These are phyloP conservation scores for Linum trigynum DNA, from an alignment of 345 rosid genomes.

Conservation along the genomic window DNA sequence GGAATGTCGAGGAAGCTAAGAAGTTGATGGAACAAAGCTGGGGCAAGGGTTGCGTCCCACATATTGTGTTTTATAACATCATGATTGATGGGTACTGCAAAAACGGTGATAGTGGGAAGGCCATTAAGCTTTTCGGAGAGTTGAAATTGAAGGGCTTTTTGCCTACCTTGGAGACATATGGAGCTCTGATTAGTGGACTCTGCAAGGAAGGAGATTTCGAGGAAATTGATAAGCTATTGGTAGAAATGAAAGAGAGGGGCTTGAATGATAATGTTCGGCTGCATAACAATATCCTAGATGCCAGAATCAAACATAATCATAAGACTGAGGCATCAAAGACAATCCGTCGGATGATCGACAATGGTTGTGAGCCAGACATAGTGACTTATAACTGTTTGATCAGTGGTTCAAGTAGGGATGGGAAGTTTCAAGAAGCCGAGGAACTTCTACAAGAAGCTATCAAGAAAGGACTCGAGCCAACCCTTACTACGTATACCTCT, in stretches of 20 bases:
- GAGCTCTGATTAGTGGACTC: slow-evolving; percentile 48
- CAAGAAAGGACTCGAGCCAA: slow-evolving; percentile 40
- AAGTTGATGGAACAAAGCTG: slow-evolving; percentile 55
- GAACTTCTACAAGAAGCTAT: slow-evolving; percentile 49
- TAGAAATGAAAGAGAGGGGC: slow-evolving; percentile 61
- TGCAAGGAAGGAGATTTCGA: slow-evolving; percentile 52
- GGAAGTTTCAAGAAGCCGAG: slow-evolving; percentile 43
- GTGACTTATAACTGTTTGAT: slow-evolving; percentile 58
- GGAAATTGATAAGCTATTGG: slow-evolving; percentile 44
- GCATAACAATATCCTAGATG: slow-evolving; percentile 49
- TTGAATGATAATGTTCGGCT: slow-evolving; percentile 33
- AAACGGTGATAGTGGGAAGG: slow-evolving; percentile 37
- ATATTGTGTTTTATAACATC: slow-evolving; percentile 64
- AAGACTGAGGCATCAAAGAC: slow-evolving; percentile 30
- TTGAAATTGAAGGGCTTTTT: slow-evolving; percentile 59
- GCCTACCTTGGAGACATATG: slow-evolving; percentile 57
- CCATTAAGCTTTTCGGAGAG: slow-evolving; percentile 41
- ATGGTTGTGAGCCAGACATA: slow-evolving; percentile 57
- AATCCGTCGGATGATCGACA: slow-evolving; percentile 40
- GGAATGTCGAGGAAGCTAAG: slow-evolving; percentile 55
- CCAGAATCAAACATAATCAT: slow-evolving; percentile 40
- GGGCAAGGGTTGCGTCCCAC: slow-evolving; percentile 76
- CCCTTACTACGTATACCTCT: slow-evolving; percentile 49
- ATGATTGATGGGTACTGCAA: slow-evolving; percentile 65
- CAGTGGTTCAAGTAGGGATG: slow-evolving; percentile 43